phyloP scores from a whole-genome alignment of 495 filamentous ascomycete genomes.

The Tirmania nivea region DNA sequence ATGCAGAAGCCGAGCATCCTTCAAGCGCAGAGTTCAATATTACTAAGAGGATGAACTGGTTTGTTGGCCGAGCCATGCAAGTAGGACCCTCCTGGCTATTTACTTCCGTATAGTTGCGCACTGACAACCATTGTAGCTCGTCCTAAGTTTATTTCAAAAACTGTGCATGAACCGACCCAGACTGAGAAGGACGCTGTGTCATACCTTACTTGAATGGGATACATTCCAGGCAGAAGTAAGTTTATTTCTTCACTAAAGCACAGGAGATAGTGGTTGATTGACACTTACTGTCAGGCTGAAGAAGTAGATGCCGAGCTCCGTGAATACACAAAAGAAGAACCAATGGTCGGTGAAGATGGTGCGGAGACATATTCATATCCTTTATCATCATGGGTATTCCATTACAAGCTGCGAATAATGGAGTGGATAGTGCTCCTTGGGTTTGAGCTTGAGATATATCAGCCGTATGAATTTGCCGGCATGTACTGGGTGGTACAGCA shows the following conservation, averaged over 20 bases:
- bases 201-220: constrained; percentile 66
- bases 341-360: constrained; percentile 23
- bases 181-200: constrained; percentile 60
- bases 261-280: neutral
- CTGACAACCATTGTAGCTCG: constrained; percentile 32
- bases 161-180: constrained; percentile 81
- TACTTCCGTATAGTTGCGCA: neutral
- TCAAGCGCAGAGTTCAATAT: constrained; percentile 57
- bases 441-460: constrained; percentile 85
- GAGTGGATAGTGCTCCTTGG: constrained; percentile 77
- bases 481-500: constrained; percentile 76
- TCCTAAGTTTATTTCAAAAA: constrained; percentile 58
- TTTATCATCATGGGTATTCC: constrained; percentile 69
- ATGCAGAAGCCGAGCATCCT: constrained; percentile 53
- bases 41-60: constrained; percentile 54
- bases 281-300: constrained; percentile 31
- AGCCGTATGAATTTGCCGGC: constrained; percentile 58
- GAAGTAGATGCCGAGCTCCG: constrained; percentile 55
- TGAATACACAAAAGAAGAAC: constrained; percentile 36
- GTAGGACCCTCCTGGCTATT: constrained; percentile 17
- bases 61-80: constrained; percentile 47
- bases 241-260: neutral
- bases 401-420: constrained; percentile 71
- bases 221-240: constrained; percentile 53
- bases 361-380: constrained; percentile 42